phyloP scores from a whole-genome alignment of 768 basidiomycete species.

The Boletus rubescentipes region DNA sequence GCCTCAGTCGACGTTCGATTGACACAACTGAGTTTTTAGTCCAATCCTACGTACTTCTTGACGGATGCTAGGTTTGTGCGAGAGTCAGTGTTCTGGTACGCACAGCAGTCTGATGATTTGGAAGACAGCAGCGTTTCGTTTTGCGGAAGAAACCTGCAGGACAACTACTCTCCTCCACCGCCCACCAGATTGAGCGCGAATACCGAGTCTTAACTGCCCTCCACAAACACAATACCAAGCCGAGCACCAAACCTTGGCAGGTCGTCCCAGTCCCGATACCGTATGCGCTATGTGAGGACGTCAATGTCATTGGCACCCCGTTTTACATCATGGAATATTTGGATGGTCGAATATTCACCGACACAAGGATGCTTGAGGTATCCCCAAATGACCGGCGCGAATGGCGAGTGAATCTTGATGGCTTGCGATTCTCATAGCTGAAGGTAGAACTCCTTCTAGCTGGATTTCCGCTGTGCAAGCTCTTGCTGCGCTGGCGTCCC shows the following conservation, averaged over 20 bases:
- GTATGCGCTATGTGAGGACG: constrained; percentile 80
- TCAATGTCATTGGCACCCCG: constrained; percentile 73
- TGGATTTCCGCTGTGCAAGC: constrained; percentile 77
- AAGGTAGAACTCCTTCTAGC: constrained; percentile 36
- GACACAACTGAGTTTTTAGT: constrained; percentile 44
- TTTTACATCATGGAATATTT: constrained; percentile 98
- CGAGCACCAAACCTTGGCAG: constrained; percentile 46
- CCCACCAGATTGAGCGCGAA: constrained; percentile 95
- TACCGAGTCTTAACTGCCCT: constrained; percentile 78
- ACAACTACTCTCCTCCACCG: constrained; percentile 81
- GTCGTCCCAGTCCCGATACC: constrained; percentile 85
- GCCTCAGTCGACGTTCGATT: neutral
- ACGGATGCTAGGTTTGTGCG: constrained; percentile 65
- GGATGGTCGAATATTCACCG: constrained; percentile 91
- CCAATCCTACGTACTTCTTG: constrained; percentile 96
- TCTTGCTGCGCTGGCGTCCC: constrained; percentile 64
- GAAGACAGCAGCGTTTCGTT: constrained; percentile 65
- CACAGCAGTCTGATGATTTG: neutral
- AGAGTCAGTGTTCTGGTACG: neutral
- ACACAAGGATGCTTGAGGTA: constrained; percentile 73
- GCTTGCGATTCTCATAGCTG: neutral
- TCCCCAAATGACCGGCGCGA: constrained; percentile 59
- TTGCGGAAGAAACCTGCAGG: constrained; percentile 93
- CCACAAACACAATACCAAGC: constrained; percentile 63
- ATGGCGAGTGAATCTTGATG: constrained; percentile 50